Evolutionary conservation across 257 asterid genomes (phyloP).

Genomic region (Forsythia viridissima): DNA sequence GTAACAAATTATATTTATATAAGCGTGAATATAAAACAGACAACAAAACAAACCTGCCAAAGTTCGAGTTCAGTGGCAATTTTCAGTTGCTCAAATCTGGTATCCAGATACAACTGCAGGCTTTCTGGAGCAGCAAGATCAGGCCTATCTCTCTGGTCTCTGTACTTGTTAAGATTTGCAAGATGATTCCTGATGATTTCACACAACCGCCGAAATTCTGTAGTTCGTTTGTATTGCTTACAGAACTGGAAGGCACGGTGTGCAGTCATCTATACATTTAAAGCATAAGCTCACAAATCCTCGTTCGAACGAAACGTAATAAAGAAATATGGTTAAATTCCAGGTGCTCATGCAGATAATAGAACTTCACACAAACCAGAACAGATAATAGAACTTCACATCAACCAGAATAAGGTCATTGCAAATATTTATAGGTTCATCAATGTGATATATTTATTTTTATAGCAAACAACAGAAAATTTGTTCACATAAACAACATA

Average conservation of each 20-base stretch:
- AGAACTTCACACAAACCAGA: too few relatives aligned
- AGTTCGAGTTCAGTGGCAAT: constrained; percentile 89
- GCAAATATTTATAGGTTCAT: too few relatives aligned
- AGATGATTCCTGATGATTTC: constrained; percentile 89
- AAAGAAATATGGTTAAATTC: neutral
- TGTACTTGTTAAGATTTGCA: constrained; percentile 84
- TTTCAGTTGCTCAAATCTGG: constrained; percentile 90
- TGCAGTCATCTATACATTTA: constrained; percentile 74
- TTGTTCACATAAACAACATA: neutral
- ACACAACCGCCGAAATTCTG: constrained; percentile 87
- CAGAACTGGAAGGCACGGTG: constrained; percentile 96
- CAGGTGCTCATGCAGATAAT: too few relatives aligned
- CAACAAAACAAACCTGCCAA: constrained; percentile 72
- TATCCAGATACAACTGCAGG: constrained; percentile 83
- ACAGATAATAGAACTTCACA: too few relatives aligned
- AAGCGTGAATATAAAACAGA: constrained; percentile 1
- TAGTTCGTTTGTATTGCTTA: constrained; percentile 88
- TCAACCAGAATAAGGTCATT: too few relatives aligned
- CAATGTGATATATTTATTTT: neutral
- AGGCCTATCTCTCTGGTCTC: constrained; percentile 94
- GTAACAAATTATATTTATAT: neutral
- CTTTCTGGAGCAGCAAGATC: constrained; percentile 88
- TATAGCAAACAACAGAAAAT: neutral
- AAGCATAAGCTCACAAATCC: constrained; percentile 11
- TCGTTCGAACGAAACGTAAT: neutral